Evolutionary conservation across 768 basidiomycete genomes (phyloP).

Genomic region (Cubamyces sp.): DNA sequence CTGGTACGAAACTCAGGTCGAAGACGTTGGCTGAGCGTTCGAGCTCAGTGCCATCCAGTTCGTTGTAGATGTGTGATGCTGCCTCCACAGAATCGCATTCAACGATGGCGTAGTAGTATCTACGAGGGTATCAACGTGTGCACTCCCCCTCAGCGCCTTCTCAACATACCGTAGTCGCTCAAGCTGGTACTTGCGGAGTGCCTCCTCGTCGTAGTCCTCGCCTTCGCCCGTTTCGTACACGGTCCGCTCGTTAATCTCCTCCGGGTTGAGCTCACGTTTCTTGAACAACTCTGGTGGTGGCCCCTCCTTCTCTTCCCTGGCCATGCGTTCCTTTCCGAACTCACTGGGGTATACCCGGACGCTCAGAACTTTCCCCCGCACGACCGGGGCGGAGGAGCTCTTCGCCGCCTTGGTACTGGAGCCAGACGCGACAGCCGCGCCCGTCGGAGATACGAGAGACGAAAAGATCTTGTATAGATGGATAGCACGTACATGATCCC

Average conservation of each 20-base stretch:
- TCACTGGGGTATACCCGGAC: slow-evolving; percentile 92
- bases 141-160: background rate
- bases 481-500: slow-evolving; percentile 91
- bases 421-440: slow-evolving; percentile 36
- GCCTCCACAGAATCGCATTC: slow-evolving; percentile 82
- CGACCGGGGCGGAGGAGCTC: slow-evolving; percentile 38
- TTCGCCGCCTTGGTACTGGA: slow-evolving; percentile 22
- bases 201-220: slow-evolving; percentile 86
- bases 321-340: slow-evolving; percentile 89
- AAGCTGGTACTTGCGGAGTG: slow-evolving; percentile 88
- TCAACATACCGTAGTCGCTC: slow-evolving; percentile 80
- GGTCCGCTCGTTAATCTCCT: slow-evolving; percentile 65
- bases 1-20: slow-evolving; percentile 92
- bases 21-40: slow-evolving; percentile 97
- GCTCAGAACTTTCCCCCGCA: slow-evolving; percentile 68
- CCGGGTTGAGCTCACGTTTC: slow-evolving; percentile 49
- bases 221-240: slow-evolving; percentile 70
- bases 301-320: slow-evolving; percentile 85
- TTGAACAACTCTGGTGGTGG: slow-evolving; percentile 87
- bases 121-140: slow-evolving; percentile 35
- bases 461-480: slow-evolving; percentile 94
- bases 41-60: slow-evolving; percentile 93
- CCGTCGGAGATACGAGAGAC: slow-evolving; percentile 73
- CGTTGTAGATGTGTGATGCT: slow-evolving; percentile 78
- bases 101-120: slow-evolving; percentile 95